Conservation (phyloP, 768 basidiomycete genomes). For the Suillus plorans region DNA sequence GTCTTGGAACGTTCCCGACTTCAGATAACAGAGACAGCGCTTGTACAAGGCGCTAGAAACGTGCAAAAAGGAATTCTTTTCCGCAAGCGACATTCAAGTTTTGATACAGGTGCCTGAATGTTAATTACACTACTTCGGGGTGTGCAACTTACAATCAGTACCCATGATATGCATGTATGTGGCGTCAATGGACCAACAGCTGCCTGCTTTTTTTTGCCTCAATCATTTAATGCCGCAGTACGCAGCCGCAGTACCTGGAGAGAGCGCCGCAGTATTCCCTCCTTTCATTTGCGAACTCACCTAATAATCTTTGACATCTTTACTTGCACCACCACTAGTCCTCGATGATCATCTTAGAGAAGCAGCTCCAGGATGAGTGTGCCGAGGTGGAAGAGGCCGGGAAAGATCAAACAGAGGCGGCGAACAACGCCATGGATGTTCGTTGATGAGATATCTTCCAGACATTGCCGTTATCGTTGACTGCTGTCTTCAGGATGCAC, state of each 20-base stretch:
- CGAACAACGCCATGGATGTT: background rate
- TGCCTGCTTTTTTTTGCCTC: background rate
- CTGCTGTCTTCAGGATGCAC: background rate
- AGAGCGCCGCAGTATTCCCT: background rate
- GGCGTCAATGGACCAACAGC: background rate
- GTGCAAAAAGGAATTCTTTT: no score
- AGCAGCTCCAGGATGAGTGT: background rate
- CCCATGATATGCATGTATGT: background rate
- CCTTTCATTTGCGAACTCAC: background rate
- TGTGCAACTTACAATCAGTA: background rate
- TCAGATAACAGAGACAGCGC: no score
- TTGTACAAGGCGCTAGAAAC: no score
- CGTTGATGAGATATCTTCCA: background rate
- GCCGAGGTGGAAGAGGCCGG: background rate
- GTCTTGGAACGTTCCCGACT: no score
- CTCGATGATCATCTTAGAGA: constrained; percentile 7
- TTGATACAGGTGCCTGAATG: no score
- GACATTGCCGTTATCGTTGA: background rate
- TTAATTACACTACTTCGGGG: no score
- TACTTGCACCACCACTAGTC: background rate
- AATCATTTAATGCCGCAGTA: background rate
- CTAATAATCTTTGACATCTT: background rate
- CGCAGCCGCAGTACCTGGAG: background rate
- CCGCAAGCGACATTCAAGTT: no score
- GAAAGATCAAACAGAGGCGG: background rate